Base-by-base conservation (phyloP, 352 stramenopile genomes). In the Phytopythium montanum region DNA sequence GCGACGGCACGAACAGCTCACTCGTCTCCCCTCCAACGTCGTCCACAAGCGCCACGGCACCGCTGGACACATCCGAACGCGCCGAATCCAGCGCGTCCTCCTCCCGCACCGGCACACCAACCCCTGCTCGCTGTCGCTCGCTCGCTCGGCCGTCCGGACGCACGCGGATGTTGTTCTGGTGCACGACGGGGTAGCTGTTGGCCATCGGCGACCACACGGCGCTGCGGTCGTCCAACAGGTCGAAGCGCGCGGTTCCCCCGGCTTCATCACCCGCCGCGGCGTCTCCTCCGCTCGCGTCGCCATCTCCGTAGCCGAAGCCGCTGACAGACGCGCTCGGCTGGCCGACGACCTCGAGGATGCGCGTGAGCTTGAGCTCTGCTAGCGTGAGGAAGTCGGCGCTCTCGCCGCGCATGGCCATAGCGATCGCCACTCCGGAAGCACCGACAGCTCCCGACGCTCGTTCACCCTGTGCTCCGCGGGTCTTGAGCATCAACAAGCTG, bases 111-210 rank as follows among this genome's bases (percentile, higher is more conserved):
- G 60, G 62, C 57, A 58, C 19, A 48, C 41, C 55, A 26, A 10
- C 23, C 50, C 16, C 46, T 41, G 26, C 42, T 54, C 18, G 44
- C 28, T 18, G n/a, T 8, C 31, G 49, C 19, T 14, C 29, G 21
- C 42, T 12, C 38, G 16, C 29, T 25, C 65, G 54, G 5, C 61
- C 64, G 25, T 64, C 41, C 23, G 79, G 69, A 21, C 77, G 75
- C 18, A 94, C 81, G 21, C 84, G 78, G 42, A 92, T 90, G 54
- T 94, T 94, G 64, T 94, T 94, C 49, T 68, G 59, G 48, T 94
- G 80, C n/a, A 92, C 60, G 23, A 79, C 70, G 12, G 81, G 81
- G 48, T 94, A 81, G 55, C 73, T 88, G 65, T 93, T 93, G 53
- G 64, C 58, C 25, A 66, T 84, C 13, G 81, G 83, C 2, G 83